Conservation (phyloP, 306 rosid genomes). For the Sechiopsis laciniata region DNA sequence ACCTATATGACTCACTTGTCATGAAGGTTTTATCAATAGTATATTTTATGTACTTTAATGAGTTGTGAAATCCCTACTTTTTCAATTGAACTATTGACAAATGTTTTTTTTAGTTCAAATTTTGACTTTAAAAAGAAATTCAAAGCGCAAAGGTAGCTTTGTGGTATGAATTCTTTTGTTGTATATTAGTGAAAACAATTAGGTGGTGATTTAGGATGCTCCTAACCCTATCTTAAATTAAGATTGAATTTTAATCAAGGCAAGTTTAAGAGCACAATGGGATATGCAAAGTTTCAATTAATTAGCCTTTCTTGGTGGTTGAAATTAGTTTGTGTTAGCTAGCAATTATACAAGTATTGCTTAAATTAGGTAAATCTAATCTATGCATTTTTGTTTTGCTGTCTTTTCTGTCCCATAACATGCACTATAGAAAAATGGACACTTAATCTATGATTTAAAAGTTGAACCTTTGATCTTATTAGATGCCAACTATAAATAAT, state of each 20-base stretch:
- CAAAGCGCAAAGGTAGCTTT: neutral
- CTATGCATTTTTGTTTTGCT: slow-evolving; percentile 10
- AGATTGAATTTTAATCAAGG: neutral
- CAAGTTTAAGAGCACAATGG: neutral
- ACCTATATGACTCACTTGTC: neutral
- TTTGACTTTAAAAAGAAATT: neutral
- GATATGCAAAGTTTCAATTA: neutral
- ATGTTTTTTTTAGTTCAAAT: neutral
- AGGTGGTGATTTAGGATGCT: neutral
- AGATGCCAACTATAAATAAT: slow-evolving; percentile 17
- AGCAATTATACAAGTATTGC: neutral
- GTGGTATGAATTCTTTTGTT: neutral
- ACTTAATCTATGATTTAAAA: slow-evolving; percentile 21
- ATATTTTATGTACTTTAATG: neutral
- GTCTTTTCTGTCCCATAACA: slow-evolving; percentile 17
- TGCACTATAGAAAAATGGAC: slow-evolving; percentile 17
- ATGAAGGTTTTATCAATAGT: neutral
- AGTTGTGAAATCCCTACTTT: neutral
- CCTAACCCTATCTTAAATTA: neutral
- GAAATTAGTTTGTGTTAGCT: neutral
- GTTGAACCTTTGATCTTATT: slow-evolving; percentile 13
- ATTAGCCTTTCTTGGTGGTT: neutral
- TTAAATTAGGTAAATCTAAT: slow-evolving; percentile 6
- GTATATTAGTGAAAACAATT: neutral
- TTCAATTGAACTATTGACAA: neutral